Evolutionary conservation across 1,139 yeast species (phyloP).

Genomic region (Saccharomycopsis hybrid): DNA sequence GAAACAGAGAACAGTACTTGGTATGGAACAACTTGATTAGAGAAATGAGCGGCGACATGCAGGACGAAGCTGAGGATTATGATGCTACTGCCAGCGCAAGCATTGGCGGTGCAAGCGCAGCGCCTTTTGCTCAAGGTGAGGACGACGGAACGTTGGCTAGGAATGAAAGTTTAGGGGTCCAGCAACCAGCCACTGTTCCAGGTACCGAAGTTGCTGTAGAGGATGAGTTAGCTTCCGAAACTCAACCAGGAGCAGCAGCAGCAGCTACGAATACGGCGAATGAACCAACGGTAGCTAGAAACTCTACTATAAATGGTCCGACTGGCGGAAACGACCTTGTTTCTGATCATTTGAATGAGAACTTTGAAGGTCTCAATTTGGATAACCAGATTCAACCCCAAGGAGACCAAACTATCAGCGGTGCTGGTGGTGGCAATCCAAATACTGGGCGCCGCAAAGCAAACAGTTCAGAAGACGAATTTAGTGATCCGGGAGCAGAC

Average conservation of each 20-base stretch:
- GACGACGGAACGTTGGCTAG: neutral
- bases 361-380: neutral
- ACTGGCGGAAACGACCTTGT: conserved; percentile 8
- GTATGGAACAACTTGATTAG: conserved; percentile 19
- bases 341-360: conserved; percentile 13
- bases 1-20: conserved; percentile 14
- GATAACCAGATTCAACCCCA: too few relatives aligned
- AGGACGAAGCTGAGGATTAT: conserved; percentile 18
- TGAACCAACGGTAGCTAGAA: neutral
- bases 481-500: conserved; percentile 14
- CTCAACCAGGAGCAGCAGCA: neutral
- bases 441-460: too few relatives aligned
- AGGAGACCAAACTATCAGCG: too few relatives aligned
- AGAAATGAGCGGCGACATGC: conserved; percentile 20
- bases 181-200: too few relatives aligned
- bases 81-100: conserved; percentile 3
- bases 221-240: neutral
- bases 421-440: too few relatives aligned
- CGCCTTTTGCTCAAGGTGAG: neutral
- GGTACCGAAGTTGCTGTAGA: neutral
- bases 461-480: conserved; percentile 3
- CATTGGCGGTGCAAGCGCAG: neutral
- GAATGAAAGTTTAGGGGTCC: too few relatives aligned
- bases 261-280: neutral
- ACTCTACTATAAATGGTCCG: neutral